Base-by-base conservation (phyloP, 805 yeast species). In the Candida maesae region DNA sequence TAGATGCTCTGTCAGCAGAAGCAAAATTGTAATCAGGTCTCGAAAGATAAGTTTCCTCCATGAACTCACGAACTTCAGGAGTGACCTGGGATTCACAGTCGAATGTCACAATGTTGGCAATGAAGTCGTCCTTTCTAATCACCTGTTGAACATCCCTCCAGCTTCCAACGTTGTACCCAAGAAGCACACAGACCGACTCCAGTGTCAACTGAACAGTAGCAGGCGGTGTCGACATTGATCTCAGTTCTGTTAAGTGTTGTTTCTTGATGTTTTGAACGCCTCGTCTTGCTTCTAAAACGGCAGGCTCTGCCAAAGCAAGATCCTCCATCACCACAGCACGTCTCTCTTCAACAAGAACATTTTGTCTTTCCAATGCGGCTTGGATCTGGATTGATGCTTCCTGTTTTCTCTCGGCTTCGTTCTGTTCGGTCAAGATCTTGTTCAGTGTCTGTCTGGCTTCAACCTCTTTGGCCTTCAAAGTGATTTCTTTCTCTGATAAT, bases 251-350 rank as follows among this genome's bases (percentile, higher is more conserved):
- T 31, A 91, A 67, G 55, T 91, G 97, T 45, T 86, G 95, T 58
- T 91, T 91, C 61, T 89, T 88, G 46, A 91, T 91, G 52, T 87
- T 84, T 50, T 84, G 84, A n/a, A 91, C 98, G 13, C 96, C 95
- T 45, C 75, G 67, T 53, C 84, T 84, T 0, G 98, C 98, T 47
- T 84, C 95, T 3, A 75, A 41, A 6, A 90, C 82, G 1, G 93
- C 82, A 0, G 97, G 96, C 54, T 88, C 93, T 0, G 90, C 95
- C 6, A 68, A 64, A 13, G 75, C 79, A n/a, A 91, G 67, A 41
- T 87, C 91, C 6, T 63, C 58, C 62, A 77, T 56, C 0, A 87
- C 96, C 2, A 56, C 50, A 0, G 60, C 58, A 46, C 77, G 71
- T 26, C 95, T 71, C 11, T 60, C 64, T 4, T 68, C 66, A 6